Conservation (phyloP, 495 filamentous ascomycete species). For the Penicillium macrosclerotiorum region DNA sequence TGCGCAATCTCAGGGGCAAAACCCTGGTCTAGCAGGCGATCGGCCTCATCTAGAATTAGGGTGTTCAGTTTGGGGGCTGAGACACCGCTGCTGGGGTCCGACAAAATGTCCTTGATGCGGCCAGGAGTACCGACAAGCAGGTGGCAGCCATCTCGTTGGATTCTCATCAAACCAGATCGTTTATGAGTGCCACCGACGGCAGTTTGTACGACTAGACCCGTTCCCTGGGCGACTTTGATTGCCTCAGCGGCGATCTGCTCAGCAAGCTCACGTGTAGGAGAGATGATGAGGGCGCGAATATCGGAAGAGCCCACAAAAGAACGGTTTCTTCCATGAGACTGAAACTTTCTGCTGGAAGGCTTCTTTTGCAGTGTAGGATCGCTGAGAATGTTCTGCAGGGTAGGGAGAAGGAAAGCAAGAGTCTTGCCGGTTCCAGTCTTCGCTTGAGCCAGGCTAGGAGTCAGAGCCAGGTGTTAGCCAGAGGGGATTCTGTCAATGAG, state of each 20-base stretch:
- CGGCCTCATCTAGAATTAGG: slow-evolving; percentile 93
- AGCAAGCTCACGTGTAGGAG: slow-evolving; percentile 90
- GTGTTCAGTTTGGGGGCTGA: slow-evolving; percentile 67
- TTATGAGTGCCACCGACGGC: slow-evolving; percentile 91
- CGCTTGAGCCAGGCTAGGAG: slow-evolving; percentile 77
- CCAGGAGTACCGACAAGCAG: slow-evolving; percentile 89
- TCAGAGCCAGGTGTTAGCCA: slow-evolving; percentile 21
- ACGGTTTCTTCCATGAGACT: slow-evolving; percentile 1
- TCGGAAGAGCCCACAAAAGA: slow-evolving; percentile 47
- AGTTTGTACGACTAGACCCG: slow-evolving; percentile 72
- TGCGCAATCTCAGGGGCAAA: slow-evolving; percentile 75
- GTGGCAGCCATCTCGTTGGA: slow-evolving; percentile 77
- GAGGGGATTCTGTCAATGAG: background rate
- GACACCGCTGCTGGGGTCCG: slow-evolving; percentile 64
- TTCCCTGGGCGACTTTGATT: slow-evolving; percentile 60
- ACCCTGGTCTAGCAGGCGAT: slow-evolving; percentile 85
- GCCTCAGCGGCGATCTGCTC: slow-evolving; percentile 92
- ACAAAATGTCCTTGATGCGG: slow-evolving; percentile 79
- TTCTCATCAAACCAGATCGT: slow-evolving; percentile 53
- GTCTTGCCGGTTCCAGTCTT: slow-evolving; percentile 90
- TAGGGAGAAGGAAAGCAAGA: slow-evolving; percentile 75
- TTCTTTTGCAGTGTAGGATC: slow-evolving; percentile 55
- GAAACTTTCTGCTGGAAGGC: slow-evolving; percentile 40
- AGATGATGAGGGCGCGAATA: slow-evolving; percentile 86
- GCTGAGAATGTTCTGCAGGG: slow-evolving; percentile 67